Evolutionary conservation across 495 filamentous ascomycete genomes (phyloP).

Genomic region (Penicillium dipodomyicola): DNA sequence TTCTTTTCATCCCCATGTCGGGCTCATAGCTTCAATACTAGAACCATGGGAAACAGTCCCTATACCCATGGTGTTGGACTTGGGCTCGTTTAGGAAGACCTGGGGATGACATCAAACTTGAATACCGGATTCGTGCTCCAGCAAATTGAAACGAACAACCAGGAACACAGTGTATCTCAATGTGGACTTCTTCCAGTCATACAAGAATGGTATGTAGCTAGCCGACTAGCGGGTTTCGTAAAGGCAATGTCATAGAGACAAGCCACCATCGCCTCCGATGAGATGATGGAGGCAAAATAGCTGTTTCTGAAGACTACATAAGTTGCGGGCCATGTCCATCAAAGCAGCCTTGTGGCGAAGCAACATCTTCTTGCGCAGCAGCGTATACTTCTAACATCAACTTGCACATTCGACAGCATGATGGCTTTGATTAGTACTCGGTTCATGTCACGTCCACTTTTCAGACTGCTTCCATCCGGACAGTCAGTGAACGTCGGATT

Average conservation of each 20-base stretch:
- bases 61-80: neutral
- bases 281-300: constrained; percentile 1
- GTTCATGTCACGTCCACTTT: constrained; percentile 10
- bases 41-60: neutral
- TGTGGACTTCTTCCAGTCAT: neutral
- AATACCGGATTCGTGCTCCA: neutral
- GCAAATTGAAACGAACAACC: neutral
- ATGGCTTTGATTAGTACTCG: constrained; percentile 1
- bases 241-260: neutral
- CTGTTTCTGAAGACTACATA: constrained; percentile 1
- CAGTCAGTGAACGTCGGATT: constrained; percentile 7
- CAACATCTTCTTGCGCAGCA: neutral
- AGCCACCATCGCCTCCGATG: constrained; percentile 2
- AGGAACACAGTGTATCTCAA: neutral
- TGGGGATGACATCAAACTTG: constrained; percentile 10
- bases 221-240: neutral
- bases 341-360: neutral
- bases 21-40: neutral
- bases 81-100: neutral
- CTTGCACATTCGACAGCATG: neutral
- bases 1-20: neutral
- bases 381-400: neutral
- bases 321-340: neutral
- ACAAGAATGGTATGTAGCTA: neutral
- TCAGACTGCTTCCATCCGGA: constrained; percentile 4